Base-by-base conservation (phyloP, 2,329 filamentous ascomycete genomes). In the Orbilia oligospora region DNA sequence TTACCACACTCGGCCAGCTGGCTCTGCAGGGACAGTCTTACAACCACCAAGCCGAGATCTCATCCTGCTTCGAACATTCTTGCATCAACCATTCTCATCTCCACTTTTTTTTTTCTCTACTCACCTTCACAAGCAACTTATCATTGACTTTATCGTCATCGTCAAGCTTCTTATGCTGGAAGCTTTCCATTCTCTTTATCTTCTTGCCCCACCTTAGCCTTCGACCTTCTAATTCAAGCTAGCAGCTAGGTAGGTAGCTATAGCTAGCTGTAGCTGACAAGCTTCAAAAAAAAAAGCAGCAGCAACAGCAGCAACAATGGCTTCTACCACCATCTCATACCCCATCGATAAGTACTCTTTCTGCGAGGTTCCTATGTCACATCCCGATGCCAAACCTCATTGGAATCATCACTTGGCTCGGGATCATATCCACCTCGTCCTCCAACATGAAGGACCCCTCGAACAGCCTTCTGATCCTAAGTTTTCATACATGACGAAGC, bases 331-430 rank as follows among this genome's bases (percentile, higher is more conserved):
- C 3, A 65, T 65, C 24, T 72, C 75, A n/a, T 78, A 67, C 46
- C 49, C 68, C 48, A 72, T 78, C 48, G 75, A 78, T 38, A 78
- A 72, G 30, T 78, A 78, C 27, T 78, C 75, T 8, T 78, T 56
- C 46, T 78, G 66, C 33, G 75, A 78, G 24, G 68, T 78, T 18
- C 61, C 68, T 3, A 72, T 78, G 63, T 56, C 56, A 27, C 68
- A 72, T 20, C 30, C 44, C 41, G 68, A 78, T 56, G 36, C 55
- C 2, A 78, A 78, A 51, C 68, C 75, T 8, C 44, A 51, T 12
- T 78, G 75, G 75, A 72, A 64, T 41, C 75, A 78, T 63, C 75
- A 78, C 33, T 20, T 64, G 10, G 75, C 75, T 44, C 51, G 75
- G 22, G 75, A 78, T 27, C 75, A 78, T 41, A 68, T 78, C 48